Evolutionary conservation across 1,284 basidiomycete species (phyloP).

Genomic region (Sporisorium exsertum): DNA sequence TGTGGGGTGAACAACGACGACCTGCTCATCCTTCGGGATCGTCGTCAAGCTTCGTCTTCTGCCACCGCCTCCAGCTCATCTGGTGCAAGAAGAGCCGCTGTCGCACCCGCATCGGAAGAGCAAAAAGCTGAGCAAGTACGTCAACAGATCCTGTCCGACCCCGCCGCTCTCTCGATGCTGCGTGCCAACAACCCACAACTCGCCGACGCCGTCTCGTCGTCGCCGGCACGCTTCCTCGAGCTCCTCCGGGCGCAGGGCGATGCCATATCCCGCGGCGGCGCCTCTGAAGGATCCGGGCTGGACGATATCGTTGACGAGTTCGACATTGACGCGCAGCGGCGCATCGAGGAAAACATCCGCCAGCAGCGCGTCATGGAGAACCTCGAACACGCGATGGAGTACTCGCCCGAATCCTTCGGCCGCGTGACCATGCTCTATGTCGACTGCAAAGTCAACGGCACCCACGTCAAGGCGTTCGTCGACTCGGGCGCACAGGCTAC

Average conservation of each 20-base stretch:
- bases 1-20: conserved; percentile 61
- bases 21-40: conserved; percentile 51
- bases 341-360: conserved; percentile 92
- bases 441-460: conserved; percentile 83
- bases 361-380: conserved; percentile 87
- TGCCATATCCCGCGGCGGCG: conserved; percentile 66
- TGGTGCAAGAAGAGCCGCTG: background rate
- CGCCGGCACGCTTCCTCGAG: conserved; percentile 28
- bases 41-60: conserved; percentile 5
- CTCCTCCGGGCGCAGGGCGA: conserved; percentile 47
- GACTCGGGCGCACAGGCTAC: conserved; percentile 97
- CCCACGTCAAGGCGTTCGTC: conserved; percentile 93
- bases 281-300: conserved; percentile 72
- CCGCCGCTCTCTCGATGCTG: conserved; percentile 80
- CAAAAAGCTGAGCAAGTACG: conserved; percentile 91
- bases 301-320: conserved; percentile 77
- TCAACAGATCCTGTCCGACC: conserved; percentile 85
- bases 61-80: background rate
- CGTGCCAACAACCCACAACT: conserved; percentile 70
- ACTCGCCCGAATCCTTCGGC: conserved; percentile 87
- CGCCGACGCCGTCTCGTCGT: conserved; percentile 34
- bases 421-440: conserved; percentile 96
- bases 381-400: conserved; percentile 69
- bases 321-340: conserved; percentile 82
- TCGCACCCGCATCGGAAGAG: conserved; percentile 72